A percentile compares a stretch with the other conserved stretches of the same genome.
phyloP scores from a whole-genome alignment of 495 filamentous ascomycete species.

The Cudoniella acicularis region DNA sequence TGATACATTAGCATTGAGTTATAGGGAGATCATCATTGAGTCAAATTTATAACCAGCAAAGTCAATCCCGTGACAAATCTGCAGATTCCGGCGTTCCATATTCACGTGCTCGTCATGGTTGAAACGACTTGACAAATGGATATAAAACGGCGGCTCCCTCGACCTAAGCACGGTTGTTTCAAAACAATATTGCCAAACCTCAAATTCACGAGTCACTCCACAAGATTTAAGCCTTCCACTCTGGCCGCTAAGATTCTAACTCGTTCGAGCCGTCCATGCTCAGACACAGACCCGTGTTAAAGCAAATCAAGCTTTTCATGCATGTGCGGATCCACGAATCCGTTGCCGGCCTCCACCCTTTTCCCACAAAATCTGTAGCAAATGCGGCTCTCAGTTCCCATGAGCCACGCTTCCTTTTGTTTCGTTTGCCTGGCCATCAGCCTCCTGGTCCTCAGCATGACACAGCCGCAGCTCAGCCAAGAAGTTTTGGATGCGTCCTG shows the following conservation, averaged over 20 bases:
- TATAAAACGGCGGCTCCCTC: not conserved
- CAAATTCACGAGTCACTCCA: no score
- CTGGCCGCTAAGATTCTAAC: not conserved
- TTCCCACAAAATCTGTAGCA: not conserved
- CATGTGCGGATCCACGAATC: not conserved
- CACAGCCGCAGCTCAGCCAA: not conserved
- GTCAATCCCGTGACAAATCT: not conserved
- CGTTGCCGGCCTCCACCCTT: not conserved
- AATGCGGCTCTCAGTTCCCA: slow-evolving; percentile 1
- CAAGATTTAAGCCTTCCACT: not conserved
- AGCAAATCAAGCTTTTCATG: not conserved
- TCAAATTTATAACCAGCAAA: not conserved
- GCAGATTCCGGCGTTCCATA: not conserved
- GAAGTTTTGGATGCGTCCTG: not conserved
- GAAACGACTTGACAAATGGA: not conserved
- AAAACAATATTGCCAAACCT: not conserved
- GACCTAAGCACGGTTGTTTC: not conserved
- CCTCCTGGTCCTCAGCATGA: not conserved
- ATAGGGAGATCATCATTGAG: not conserved
- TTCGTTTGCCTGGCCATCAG: not conserved
- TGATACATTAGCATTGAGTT: slow-evolving; percentile 23
- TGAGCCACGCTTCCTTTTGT: not conserved
- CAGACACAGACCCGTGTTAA: not conserved
- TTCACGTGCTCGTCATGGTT: not conserved
- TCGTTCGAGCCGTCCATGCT: not conserved